A percentile compares a stretch with the other conserved stretches of the same genome.
Conservation (phyloP, 2,329 filamentous ascomycete species). For the Sclerotinia spermophila region DNA sequence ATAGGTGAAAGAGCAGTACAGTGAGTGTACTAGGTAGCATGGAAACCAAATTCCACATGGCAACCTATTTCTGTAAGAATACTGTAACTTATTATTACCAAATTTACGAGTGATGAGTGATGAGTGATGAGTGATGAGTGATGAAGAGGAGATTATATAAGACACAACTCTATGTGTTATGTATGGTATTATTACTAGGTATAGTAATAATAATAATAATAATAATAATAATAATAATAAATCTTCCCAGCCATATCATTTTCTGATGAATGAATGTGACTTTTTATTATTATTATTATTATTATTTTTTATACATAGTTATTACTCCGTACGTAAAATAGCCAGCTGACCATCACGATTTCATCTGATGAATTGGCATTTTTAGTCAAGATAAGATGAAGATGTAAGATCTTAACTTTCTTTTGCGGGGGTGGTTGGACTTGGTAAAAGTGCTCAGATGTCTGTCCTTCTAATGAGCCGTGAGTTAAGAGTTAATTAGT, state of each 20-base stretch:
- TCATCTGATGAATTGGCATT: constrained; percentile 2
- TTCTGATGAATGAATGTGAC: background rate
- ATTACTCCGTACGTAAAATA: background rate
- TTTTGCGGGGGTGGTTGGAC: constrained; percentile 10
- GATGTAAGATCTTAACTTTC: background rate
- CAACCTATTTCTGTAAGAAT: background rate
- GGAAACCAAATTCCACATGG: background rate
- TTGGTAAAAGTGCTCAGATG: background rate
- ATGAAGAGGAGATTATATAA: background rate
- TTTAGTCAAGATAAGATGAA: background rate
- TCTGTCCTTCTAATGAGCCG: constrained; percentile 2
- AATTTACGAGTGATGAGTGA: background rate
- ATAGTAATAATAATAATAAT: too few relatives aligned
- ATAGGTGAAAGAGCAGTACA: background rate
- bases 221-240: too few relatives aligned
- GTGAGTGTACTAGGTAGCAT: background rate
- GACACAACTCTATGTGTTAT: background rate
- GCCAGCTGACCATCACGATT: constrained; percentile 6
- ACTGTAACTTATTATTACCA: too few relatives aligned
- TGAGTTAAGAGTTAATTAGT: background rate
- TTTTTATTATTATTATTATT: too few relatives aligned
- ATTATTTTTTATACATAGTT: too few relatives aligned
- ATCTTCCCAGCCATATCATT: too few relatives aligned
- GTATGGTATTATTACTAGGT: background rate
- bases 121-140: background rate